Evolutionary conservation across 352 stramenopile genomes (phyloP).

Genomic region (Phytophthora multivora): DNA sequence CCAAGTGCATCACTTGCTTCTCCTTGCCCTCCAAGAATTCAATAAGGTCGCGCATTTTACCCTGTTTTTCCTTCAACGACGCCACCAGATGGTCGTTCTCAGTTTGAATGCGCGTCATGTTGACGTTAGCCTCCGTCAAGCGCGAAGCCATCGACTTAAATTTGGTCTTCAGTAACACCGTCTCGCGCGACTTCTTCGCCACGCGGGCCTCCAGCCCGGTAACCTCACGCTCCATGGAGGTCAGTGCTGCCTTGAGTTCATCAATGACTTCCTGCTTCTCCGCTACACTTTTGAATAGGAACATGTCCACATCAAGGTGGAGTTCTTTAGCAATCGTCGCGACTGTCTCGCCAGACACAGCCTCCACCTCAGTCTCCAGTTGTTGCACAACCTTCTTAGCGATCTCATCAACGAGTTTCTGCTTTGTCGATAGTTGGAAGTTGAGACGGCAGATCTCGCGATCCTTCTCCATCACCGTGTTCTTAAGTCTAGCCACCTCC

Average conservation of each 20-base stretch:
- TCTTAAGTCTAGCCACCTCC: constrained; percentile 54
- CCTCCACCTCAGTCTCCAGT: constrained; percentile 32
- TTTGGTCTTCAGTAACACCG: constrained; percentile 64
- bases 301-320: constrained; percentile 70
- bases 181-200: constrained; percentile 57
- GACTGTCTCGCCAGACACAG: constrained; percentile 19
- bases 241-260: constrained; percentile 66
- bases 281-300: constrained; percentile 74
- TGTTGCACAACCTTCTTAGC: constrained; percentile 65
- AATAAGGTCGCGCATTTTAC: constrained; percentile 59
- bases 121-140: constrained; percentile 51
- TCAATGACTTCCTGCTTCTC: constrained; percentile 71
- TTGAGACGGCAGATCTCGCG: constrained; percentile 84
- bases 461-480: constrained; percentile 70
- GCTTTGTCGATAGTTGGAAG: constrained; percentile 80
- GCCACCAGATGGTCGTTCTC: constrained; percentile 59
- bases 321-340: constrained; percentile 32
- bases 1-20: constrained; percentile 65
- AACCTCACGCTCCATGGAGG: constrained; percentile 75
- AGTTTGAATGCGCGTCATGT: constrained; percentile 53
- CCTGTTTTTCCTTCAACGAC: constrained; percentile 62
- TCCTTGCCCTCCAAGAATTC: constrained; percentile 69
- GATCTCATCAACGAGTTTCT: constrained; percentile 80
- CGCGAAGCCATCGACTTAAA: constrained; percentile 53
- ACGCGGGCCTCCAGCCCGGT: constrained; percentile 57